phyloP scores from a whole-genome alignment of 2,329 filamentous ascomycete species.

The Pseudocercospora fuligena region DNA sequence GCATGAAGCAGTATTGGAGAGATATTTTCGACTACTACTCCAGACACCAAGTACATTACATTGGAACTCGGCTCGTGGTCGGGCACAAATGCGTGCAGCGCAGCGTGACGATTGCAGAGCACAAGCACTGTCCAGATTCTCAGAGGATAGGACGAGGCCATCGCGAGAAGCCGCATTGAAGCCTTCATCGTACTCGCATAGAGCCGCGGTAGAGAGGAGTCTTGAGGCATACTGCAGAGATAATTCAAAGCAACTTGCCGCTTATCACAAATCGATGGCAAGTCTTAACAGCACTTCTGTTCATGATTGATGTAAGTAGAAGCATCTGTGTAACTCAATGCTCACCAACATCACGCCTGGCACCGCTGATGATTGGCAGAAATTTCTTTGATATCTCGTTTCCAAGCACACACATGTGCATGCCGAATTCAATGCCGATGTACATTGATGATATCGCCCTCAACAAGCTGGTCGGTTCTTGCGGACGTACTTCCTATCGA shows the following conservation, averaged over 20 bases:
- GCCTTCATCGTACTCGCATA: neutral
- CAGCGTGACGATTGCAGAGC: neutral
- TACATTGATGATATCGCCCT: neutral
- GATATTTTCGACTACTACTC: neutral
- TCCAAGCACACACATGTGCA: neutral
- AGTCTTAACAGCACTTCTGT: neutral
- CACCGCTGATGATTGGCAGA: neutral
- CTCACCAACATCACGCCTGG: neutral
- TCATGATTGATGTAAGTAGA: neutral
- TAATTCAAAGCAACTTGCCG: neutral
- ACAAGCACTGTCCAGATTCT: neutral
- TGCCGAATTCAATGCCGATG: neutral
- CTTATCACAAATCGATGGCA: neutral
- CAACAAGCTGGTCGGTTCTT: constrained; percentile 5
- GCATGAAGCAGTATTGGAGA: neutral
- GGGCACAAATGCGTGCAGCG: neutral
- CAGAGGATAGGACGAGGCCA: neutral
- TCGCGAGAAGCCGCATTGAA: neutral
- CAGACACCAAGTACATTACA: neutral
- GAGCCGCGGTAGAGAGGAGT: neutral
- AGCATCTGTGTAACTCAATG: neutral
- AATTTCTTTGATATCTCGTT: neutral
- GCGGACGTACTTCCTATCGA: constrained; percentile 5
- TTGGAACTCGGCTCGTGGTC: neutral
- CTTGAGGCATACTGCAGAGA: neutral